These are phyloP conservation scores for Stentor coeruleus DNA, from an alignment of 73 alveolate genomes.

Conservation along the genomic window DNA sequence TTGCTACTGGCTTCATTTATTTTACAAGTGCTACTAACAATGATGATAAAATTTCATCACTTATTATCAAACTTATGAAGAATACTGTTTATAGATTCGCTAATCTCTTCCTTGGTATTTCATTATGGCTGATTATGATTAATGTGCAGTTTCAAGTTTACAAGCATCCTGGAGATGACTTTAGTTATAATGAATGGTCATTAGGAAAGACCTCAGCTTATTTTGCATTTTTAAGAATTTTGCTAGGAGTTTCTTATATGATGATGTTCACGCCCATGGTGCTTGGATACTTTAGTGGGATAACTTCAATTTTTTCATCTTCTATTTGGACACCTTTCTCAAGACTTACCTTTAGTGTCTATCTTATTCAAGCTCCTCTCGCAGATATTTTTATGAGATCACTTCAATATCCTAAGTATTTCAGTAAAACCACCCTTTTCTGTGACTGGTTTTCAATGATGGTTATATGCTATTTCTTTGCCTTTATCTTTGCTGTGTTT, in stretches of 20 bases:
- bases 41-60: background rate
- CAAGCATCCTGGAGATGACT: constrained; percentile 2
- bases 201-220: background rate
- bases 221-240: background rate
- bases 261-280: background rate
- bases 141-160: background rate
- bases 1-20: background rate
- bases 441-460: background rate
- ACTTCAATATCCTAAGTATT: background rate
- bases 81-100: background rate
- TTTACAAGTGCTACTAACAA: background rate
- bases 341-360: background rate
- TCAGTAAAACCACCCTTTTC: background rate
- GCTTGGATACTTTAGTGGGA: background rate
- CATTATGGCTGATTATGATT: background rate
- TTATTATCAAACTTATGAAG: background rate
- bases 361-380: background rate
- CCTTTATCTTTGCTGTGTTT: background rate
- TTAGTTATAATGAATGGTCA: background rate
- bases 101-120: background rate
- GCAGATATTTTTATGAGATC: background rate
- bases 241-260: background rate
- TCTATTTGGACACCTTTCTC: background rate
- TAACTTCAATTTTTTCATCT: background rate
- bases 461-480: background rate